These are phyloP conservation scores for Musa itinerans DNA, from an alignment of 176 grass and related monocot species.

Conservation along the genomic window DNA sequence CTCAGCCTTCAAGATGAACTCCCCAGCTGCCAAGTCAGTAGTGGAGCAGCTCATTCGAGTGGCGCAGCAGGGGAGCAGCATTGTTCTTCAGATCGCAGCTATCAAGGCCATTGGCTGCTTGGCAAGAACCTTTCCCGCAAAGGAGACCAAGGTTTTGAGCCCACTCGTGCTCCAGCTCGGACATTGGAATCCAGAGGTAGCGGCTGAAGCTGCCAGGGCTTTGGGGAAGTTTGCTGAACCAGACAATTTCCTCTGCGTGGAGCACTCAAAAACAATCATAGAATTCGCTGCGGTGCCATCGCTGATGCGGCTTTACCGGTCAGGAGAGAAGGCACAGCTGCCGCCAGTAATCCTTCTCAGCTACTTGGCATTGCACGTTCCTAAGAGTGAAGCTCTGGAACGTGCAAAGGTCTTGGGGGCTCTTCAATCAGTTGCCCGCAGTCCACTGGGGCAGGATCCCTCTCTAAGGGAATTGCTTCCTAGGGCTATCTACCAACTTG, in stretches of 20 bases:
- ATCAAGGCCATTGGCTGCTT: slow-evolving; percentile 8
- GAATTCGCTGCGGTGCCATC: slow-evolving; percentile 7
- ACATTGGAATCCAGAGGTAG: slow-evolving; percentile 11
- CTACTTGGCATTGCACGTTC: slow-evolving; percentile 12
- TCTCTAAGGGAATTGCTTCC: slow-evolving; percentile 13
- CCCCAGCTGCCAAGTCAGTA: slow-evolving; percentile 13
- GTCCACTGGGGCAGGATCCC: slow-evolving; percentile 3
- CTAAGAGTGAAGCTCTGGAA: slow-evolving; percentile 19
- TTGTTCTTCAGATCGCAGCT: slow-evolving; percentile 5
- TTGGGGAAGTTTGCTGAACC: slow-evolving; percentile 12
- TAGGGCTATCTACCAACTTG: slow-evolving; percentile 17
- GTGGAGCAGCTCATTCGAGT: slow-evolving; percentile 19
- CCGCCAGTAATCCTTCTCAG: slow-evolving; percentile 12
- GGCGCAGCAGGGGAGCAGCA: slow-evolving; percentile 3
- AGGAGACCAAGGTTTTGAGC: slow-evolving; percentile 3
- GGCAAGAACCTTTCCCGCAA: neutral
- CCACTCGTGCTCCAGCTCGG: slow-evolving; percentile 6
- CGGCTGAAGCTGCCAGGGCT: neutral
- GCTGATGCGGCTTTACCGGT: slow-evolving; percentile 9
- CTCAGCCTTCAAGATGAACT: slow-evolving; percentile 22
- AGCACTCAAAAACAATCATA: slow-evolving; percentile 14
- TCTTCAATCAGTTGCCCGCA: neutral
- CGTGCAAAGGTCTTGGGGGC: slow-evolving; percentile 8
- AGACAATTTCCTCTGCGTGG: slow-evolving; percentile 6
- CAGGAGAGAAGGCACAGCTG: slow-evolving; percentile 13